A percentile compares a stretch with the other conserved stretches of the same genome.
phyloP scores from a whole-genome alignment of 2,329 filamentous ascomycete genomes.

The Metarhizium album region DNA sequence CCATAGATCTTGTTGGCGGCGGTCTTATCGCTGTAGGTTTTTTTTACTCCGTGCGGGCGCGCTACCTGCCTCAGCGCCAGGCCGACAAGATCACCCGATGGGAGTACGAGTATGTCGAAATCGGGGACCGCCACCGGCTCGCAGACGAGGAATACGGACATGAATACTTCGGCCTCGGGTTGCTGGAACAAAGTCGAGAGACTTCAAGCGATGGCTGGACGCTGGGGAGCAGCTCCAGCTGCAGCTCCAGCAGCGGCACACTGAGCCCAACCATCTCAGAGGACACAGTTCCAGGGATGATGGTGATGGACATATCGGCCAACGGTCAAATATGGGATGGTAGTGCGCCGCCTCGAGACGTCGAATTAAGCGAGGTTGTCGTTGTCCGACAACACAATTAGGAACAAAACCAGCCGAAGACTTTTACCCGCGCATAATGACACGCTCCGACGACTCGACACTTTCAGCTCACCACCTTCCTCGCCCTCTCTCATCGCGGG shows the following conservation, averaged over 20 bases:
- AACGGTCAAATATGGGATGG: constrained; percentile 29
- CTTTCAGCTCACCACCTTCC: constrained; percentile 2
- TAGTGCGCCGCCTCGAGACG: constrained; percentile 25
- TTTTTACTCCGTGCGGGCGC: constrained; percentile 72
- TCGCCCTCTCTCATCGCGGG: constrained; percentile 5
- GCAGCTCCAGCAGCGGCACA: constrained; percentile 36
- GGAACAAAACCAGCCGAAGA: not conserved
- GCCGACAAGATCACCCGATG: constrained; percentile 78
- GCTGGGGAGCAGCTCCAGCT: constrained; percentile 68
- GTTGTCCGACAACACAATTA: constrained; percentile 24
- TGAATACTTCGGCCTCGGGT: constrained; percentile 34
- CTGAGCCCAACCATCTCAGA: constrained; percentile 39
- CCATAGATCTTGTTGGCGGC: constrained; percentile 81
- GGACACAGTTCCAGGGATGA: constrained; percentile 25
- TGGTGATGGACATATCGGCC: constrained; percentile 25
- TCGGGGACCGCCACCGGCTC: constrained; percentile 49
- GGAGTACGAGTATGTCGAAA: constrained; percentile 91
- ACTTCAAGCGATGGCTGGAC: constrained; percentile 81
- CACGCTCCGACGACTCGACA: not conserved
- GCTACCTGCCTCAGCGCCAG: constrained; percentile 75
- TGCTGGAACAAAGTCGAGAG: constrained; percentile 30
- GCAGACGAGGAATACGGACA: constrained; percentile 37
- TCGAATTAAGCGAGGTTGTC: constrained; percentile 35
- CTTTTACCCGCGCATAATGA: not conserved
- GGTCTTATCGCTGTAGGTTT: constrained; percentile 66